Conservation (phyloP, 2,329 filamentous ascomycete species). For the Neocucurbitaria cava region DNA sequence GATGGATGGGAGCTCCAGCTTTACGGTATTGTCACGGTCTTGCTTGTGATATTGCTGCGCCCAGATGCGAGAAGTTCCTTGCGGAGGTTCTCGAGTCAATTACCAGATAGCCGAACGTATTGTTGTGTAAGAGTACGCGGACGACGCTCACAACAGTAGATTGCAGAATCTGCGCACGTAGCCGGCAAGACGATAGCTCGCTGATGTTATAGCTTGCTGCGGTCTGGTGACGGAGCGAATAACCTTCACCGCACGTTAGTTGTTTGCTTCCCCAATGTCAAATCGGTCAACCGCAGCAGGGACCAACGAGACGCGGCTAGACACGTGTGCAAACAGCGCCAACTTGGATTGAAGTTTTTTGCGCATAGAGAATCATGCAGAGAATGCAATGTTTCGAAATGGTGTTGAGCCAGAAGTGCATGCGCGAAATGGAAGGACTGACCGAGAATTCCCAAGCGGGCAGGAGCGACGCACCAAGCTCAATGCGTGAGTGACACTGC, state of each 20-base stretch:
- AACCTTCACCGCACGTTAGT: slow-evolving; percentile 44
- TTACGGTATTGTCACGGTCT: slow-evolving; percentile 69
- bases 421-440: slow-evolving; percentile 11
- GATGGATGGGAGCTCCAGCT: slow-evolving; percentile 92
- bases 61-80: slow-evolving; percentile 15
- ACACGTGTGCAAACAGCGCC: slow-evolving; percentile 42
- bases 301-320: slow-evolving; percentile 33
- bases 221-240: slow-evolving; percentile 23
- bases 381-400: background rate
- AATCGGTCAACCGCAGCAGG: slow-evolving; percentile 27
- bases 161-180: slow-evolving; percentile 41
- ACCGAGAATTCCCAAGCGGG: slow-evolving; percentile 22
- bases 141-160: slow-evolving; percentile 35
- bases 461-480: slow-evolving; percentile 17
- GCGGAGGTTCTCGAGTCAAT: slow-evolving; percentile 24
- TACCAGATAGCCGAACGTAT: slow-evolving; percentile 35
- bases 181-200: slow-evolving; percentile 33
- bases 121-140: slow-evolving; percentile 18
- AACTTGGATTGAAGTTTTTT: slow-evolving; percentile 14
- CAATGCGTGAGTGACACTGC: slow-evolving; percentile 13
- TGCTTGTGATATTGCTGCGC: slow-evolving; percentile 8
- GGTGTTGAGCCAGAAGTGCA: slow-evolving; percentile 1
- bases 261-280: slow-evolving; percentile 40
- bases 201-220: slow-evolving; percentile 35
- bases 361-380: slow-evolving; percentile 9